Evolutionary conservation across 179 eudicot species (phyloP), one percentile per base, ranked within the genome.

Genomic region (Beta corolliflora): DNA sequence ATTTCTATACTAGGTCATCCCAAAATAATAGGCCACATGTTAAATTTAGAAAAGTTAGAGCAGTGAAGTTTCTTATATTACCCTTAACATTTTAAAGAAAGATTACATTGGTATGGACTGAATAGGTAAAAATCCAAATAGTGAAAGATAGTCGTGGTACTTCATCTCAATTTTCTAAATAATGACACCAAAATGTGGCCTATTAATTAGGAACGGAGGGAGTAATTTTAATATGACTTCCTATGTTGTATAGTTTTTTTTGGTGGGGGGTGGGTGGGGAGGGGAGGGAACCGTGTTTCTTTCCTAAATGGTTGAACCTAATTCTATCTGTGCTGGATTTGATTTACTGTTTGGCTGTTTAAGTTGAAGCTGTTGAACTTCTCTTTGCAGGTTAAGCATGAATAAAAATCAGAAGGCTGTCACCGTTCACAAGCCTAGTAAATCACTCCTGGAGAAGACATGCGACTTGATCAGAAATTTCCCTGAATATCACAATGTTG

Each of bases 401-500:
- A 88, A 56, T 83, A 94, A 84, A 85, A 91, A 90, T 77, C 92
- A 88, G 88, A 80, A 72, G 56, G 77, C 89, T 29, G 76, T 78
- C 67, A 79, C 90, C 7, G 85, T 81, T 85, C 81, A 73, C 84
- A 81, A 84, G 75, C 69, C 86, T 44, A 78, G 46, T 67, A 79
- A 81, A 63, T 89, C 97, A 78, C 99, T 96, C 83, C 77, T 96
- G 88, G 93, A 91, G 81, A 94, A 96, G 89, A 94, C 98, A 2
- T 96, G 98, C 84, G 97, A 93, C 88, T 83, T 96, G 79, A 94
- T 96, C 81, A 93, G 89, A 84, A 90, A 92, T 60, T 96, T 92
- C 83, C 97, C 97, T 0, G 98, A 96, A 84, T 96, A 95, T 75
- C 91, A 91, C 85, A 98, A 95, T 79, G 95, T 95, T 73, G 99